Conservation (phyloP, 83 land plant genomes). For the Larix sibirica region DNA sequence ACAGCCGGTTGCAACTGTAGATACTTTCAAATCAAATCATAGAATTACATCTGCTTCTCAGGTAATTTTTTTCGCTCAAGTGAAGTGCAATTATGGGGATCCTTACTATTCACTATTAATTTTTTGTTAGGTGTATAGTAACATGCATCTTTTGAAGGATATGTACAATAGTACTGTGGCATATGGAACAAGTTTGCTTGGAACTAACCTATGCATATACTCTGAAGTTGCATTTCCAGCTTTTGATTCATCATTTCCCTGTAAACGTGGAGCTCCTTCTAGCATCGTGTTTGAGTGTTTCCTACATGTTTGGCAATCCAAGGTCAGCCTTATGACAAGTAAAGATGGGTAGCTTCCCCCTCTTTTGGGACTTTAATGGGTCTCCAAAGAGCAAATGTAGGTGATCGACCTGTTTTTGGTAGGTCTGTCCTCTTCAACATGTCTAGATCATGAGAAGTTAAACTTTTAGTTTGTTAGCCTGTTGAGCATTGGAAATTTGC, state of each 20-base stretch:
- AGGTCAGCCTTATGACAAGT: no score
- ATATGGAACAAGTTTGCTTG: not conserved
- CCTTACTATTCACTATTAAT: not conserved
- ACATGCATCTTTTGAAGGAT: not conserved
- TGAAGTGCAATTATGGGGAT: not conserved
- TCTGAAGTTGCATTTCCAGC: not conserved
- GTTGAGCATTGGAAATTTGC: not conserved
- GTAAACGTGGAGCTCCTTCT: no score
- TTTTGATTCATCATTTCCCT: not conserved
- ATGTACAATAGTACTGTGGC: not conserved
- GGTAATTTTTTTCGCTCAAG: constrained; percentile 2
- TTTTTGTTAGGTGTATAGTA: not conserved
- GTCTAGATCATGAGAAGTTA: no score
- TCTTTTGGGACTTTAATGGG: no score
- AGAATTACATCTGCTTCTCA: not conserved
- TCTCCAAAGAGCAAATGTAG: no score
- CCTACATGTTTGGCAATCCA: no score
- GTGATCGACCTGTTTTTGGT: no score
- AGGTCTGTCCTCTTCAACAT: no score
- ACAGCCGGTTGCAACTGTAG: not conserved
- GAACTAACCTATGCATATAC: not conserved
- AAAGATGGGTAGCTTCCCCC: no score
- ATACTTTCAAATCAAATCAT: constrained; percentile 12
- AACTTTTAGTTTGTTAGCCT: no score
- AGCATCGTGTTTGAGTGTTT: no score